Conservation (phyloP, 345 rosid genomes). For the Salix koriyanagi region DNA sequence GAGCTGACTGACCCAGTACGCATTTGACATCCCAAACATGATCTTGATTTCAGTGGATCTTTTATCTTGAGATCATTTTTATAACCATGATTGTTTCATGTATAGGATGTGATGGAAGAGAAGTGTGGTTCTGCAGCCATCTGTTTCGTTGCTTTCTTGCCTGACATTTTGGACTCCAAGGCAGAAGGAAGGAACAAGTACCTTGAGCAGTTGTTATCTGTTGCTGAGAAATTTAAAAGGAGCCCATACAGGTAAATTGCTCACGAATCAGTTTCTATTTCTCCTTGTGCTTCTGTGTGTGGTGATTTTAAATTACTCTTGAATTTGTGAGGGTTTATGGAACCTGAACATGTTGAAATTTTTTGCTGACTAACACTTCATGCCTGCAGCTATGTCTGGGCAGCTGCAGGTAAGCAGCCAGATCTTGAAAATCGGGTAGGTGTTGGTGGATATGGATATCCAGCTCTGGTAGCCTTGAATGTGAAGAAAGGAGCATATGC, state of each 20-base stretch:
- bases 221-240: slow-evolving; percentile 80
- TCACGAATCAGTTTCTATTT: neutral
- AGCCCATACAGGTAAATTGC: slow-evolving; percentile 72
- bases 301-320: neutral
- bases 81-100: slow-evolving; percentile 1
- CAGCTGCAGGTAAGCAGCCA: slow-evolving; percentile 86
- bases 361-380: neutral
- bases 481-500: slow-evolving; percentile 91
- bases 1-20: slow-evolving; percentile 78
- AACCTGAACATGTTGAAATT: neutral
- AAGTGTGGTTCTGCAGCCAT: slow-evolving; percentile 92
- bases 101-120: slow-evolving; percentile 78
- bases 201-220: slow-evolving; percentile 62
- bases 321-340: neutral
- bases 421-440: slow-evolving; percentile 77
- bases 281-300: neutral
- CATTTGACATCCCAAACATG: slow-evolving; percentile 13
- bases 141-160: slow-evolving; percentile 89
- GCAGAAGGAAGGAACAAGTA: slow-evolving; percentile 93
- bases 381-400: slow-evolving; percentile 78
- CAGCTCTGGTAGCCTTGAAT: slow-evolving; percentile 93
- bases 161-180: slow-evolving; percentile 92
- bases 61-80: neutral
- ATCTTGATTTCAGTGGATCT: slow-evolving; percentile 1
- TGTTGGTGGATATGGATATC: slow-evolving; percentile 97